phyloP scores from a whole-genome alignment of 148 eudicot species.

The Fagopyrum homotropicum region DNA sequence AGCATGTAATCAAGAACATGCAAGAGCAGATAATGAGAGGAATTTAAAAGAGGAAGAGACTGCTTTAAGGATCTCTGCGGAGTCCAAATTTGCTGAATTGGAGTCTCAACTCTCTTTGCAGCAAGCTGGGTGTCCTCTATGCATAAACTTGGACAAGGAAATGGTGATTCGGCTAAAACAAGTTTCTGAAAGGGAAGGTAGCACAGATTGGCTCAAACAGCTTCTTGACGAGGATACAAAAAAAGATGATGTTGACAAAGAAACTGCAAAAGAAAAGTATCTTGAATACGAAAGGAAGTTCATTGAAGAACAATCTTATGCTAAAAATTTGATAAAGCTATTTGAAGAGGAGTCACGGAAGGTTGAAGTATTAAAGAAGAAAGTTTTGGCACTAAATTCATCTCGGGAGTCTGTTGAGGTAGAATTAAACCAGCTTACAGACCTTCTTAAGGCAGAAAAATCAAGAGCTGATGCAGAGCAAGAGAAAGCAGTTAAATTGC shows the following conservation, averaged over 20 bases:
- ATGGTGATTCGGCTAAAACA: conserved; percentile 25
- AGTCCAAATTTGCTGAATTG: no score
- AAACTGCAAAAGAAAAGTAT: conserved; percentile 24
- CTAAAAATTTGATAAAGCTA: conserved; percentile 10
- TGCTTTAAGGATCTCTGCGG: no score
- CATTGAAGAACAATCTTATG: conserved; percentile 13
- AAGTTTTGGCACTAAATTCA: neutral
- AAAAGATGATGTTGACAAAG: conserved; percentile 32
- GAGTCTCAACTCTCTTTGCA: no score
- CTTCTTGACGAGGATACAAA: conserved; percentile 35
- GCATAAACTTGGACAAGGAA: conserved; percentile 24
- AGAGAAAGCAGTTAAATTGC: conserved; percentile 36
- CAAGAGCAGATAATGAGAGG: conserved; percentile 27
- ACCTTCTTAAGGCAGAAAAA: conserved; percentile 39
- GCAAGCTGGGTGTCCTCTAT: no score
- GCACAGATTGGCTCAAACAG: conserved; percentile 33
- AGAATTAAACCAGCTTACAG: conserved; percentile 35
- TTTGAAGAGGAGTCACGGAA: conserved; percentile 11
- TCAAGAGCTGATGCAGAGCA: neutral
- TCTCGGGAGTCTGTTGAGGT: conserved; percentile 5
- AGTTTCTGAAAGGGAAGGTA: conserved; percentile 36
- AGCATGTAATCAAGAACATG: conserved; percentile 46
- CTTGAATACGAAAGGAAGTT: conserved; percentile 6
- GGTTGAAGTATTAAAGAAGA: conserved; percentile 7
- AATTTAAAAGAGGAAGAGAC: conserved; percentile 30